Conservation (phyloP, 768 basidiomycete species). For the Amanita pseudoporphyria region DNA sequence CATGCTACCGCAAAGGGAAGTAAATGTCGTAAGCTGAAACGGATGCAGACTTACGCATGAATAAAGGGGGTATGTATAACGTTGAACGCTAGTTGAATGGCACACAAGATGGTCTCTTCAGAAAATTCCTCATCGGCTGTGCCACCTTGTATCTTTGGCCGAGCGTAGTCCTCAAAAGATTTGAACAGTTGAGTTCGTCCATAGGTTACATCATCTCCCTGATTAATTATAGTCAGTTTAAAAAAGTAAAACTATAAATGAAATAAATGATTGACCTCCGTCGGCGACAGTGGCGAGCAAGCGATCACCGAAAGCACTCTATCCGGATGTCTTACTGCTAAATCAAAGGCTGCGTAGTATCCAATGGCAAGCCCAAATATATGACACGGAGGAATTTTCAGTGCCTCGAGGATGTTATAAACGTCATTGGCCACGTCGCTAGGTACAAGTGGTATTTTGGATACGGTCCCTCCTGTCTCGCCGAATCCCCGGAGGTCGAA, state of each 20-base stretch:
- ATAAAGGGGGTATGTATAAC: constrained; percentile 3
- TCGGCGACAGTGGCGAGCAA: constrained; percentile 25
- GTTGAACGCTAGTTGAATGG: constrained; percentile 12
- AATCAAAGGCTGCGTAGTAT: constrained; percentile 21
- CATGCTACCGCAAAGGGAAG: not conserved
- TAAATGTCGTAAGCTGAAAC: not conserved
- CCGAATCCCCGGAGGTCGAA: constrained; percentile 27
- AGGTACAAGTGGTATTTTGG: constrained; percentile 17
- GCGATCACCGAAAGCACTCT: constrained; percentile 23
- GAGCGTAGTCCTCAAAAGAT: constrained; percentile 12
- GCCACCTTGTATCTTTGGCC: constrained; percentile 8
- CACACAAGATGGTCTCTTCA: constrained; percentile 15
- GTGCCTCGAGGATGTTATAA: constrained; percentile 22
- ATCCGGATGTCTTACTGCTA: constrained; percentile 22
- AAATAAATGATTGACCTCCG: constrained; percentile 14
- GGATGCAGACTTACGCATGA: constrained; percentile 7
- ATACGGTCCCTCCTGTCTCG: constrained; percentile 19
- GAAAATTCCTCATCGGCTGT: constrained; percentile 10
- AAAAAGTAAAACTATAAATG: not conserved
- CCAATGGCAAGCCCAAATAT: constrained; percentile 28
- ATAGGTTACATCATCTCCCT: constrained; percentile 19
- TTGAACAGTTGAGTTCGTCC: constrained; percentile 21
- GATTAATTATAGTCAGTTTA: not conserved
- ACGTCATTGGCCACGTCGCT: constrained; percentile 23
- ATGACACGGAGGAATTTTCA: constrained; percentile 24